Evolutionary conservation across 148 eudicot species (phyloP).

Genomic region (Rhododendron griersonianum): DNA sequence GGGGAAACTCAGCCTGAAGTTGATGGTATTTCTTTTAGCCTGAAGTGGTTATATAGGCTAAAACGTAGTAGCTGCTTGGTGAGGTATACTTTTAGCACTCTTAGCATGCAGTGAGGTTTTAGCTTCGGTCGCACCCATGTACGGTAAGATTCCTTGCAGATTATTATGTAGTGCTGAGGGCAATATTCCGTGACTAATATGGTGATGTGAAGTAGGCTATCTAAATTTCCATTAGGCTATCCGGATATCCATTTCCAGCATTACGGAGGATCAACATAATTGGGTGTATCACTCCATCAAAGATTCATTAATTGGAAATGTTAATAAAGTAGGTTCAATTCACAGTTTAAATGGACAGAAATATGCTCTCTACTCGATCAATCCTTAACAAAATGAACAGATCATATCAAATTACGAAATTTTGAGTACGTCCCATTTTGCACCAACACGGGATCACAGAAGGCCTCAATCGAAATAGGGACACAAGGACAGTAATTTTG

Average conservation of each 20-base stretch:
- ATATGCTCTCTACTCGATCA: not conserved
- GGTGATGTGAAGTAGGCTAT: not conserved
- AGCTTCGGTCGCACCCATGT: not conserved
- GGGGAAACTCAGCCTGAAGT: no score
- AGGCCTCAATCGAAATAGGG: not conserved
- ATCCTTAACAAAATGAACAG: not conserved
- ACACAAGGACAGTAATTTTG: not conserved
- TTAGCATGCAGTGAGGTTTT: not conserved
- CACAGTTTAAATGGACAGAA: not conserved
- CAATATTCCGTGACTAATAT: not conserved
- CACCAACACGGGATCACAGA: not conserved
- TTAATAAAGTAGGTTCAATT: not conserved
- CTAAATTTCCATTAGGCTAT: no score
- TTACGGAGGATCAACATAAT: not conserved
- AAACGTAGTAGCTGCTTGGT: no score
- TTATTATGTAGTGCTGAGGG: not conserved
- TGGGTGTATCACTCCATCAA: not conserved
- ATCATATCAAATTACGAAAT: not conserved
- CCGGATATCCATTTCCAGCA: no score
- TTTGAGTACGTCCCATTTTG: not conserved
- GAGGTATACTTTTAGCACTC: not conserved
- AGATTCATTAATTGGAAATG: not conserved
- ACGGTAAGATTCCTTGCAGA: not conserved
- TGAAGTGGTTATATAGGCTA: no score
- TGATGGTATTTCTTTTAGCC: no score